Evolutionary conservation across 2,329 filamentous ascomycete genomes (phyloP).

Genomic region (Xylariaceae sp.): DNA sequence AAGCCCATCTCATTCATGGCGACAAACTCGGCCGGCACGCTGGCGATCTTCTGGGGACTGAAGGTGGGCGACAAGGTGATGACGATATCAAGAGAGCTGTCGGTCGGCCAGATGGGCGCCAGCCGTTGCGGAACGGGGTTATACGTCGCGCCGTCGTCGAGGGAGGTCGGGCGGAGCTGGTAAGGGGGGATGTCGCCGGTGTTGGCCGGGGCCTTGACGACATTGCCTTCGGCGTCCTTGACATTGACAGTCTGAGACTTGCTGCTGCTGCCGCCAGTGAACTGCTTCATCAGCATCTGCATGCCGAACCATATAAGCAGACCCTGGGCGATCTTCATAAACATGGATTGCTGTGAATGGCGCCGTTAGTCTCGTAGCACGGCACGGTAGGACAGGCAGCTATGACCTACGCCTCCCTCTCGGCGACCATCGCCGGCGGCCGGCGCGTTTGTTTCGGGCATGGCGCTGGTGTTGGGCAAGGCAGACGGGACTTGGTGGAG

Average conservation of each 20-base stretch:
- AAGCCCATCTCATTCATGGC: conserved; percentile 78
- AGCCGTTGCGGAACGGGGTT: conserved; percentile 61
- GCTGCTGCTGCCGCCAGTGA: conserved; percentile 40
- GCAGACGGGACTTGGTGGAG: no score
- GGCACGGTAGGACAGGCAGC: conserved; percentile 1
- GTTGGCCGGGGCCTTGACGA: conserved; percentile 46
- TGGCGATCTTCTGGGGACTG: conserved; percentile 58
- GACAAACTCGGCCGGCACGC: conserved; percentile 57
- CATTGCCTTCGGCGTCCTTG: conserved; percentile 43
- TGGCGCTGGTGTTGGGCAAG: conserved; percentile 12
- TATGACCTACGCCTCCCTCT: conserved; percentile 26
- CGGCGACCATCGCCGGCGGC: conserved; percentile 21
- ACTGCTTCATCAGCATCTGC: conserved; percentile 50
- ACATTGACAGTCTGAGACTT: conserved; percentile 39
- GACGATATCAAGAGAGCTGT: conserved; percentile 72
- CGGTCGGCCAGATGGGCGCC: conserved; percentile 79
- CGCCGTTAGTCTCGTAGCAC: not conserved
- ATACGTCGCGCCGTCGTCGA: conserved; percentile 56
- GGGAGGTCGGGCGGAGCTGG: conserved; percentile 51
- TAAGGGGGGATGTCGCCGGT: conserved; percentile 56
- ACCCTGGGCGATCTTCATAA: conserved; percentile 43
- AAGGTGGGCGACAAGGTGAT: conserved; percentile 77
- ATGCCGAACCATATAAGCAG: conserved; percentile 50
- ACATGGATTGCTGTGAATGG: conserved; percentile 24
- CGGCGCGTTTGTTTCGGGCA: conserved; percentile 26